Percentiles rank a stretch among this genome's conserved stretches.
Evolutionary conservation across 139 green algal species (phyloP).

Genomic region (Prasinococcaceae sp.): DNA sequence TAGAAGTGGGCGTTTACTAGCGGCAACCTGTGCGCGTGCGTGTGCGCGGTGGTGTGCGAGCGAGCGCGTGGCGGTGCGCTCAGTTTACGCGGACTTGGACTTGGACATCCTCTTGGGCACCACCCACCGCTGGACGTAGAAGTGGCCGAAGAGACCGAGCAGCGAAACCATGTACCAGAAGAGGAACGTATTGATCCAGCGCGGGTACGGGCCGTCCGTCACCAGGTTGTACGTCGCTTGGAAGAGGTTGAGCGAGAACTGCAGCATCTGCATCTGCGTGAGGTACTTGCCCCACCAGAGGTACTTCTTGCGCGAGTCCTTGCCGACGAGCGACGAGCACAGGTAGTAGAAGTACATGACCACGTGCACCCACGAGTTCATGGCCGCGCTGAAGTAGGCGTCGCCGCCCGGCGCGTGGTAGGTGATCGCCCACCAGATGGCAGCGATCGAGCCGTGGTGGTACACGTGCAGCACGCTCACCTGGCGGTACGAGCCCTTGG

Average conservation of each 20-base stretch:
- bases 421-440: constrained; percentile 51
- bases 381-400: constrained; percentile 40
- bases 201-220: constrained; percentile 27
- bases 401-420: constrained; percentile 42
- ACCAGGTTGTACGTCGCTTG: constrained; percentile 33
- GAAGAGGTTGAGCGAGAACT: constrained; percentile 31
- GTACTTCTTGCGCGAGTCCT: constrained; percentile 40
- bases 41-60: too few relatives aligned
- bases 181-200: constrained; percentile 30
- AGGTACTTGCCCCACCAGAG: constrained; percentile 59
- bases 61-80: too few relatives aligned
- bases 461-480: constrained; percentile 56
- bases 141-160: constrained; percentile 37
- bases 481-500: constrained; percentile 50
- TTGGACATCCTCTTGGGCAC: too few relatives aligned
- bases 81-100: too few relatives aligned
- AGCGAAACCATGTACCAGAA: constrained; percentile 47
- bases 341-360: constrained; percentile 62
- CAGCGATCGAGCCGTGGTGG: constrained; percentile 49
- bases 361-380: constrained; percentile 56
- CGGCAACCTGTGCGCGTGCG: too few relatives aligned
- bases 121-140: constrained; percentile 34
- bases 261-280: constrained; percentile 40
- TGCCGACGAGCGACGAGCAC: constrained; percentile 33
- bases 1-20: too few relatives aligned